phyloP scores from a whole-genome alignment of 2,329 filamentous ascomycete species.

The Xylaria sp. region DNA sequence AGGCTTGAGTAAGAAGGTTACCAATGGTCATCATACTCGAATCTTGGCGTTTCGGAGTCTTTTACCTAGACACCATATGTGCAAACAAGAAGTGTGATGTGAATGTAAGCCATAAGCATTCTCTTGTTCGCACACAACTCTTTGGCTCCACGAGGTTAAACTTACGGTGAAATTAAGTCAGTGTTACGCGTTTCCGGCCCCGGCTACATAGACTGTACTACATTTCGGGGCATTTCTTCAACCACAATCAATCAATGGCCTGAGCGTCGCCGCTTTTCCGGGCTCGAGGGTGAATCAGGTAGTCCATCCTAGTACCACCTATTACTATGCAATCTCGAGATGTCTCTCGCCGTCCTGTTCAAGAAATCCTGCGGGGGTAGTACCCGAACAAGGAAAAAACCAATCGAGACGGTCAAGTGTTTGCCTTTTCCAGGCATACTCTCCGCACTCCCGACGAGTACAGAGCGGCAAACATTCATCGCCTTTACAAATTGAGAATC shows the following conservation, averaged over 20 bases:
- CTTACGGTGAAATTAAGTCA: constrained; percentile 4
- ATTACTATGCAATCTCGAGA: background rate
- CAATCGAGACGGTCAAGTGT: background rate
- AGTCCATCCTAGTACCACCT: background rate
- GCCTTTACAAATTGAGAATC: background rate
- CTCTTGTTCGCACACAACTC: background rate
- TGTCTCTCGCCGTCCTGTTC: background rate
- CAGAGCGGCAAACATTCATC: constrained; percentile 7
- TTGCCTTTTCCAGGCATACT: background rate
- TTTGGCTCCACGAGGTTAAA: background rate
- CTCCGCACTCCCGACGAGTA: constrained; percentile 5
- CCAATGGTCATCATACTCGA: background rate
- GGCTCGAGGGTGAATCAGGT: constrained; percentile 28
- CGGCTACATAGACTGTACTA: constrained; percentile 9
- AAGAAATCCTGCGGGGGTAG: background rate
- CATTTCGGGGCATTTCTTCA: background rate
- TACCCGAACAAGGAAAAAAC: background rate
- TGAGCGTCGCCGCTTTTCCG: constrained; percentile 32
- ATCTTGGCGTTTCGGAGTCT: background rate
- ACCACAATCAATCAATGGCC: constrained; percentile 9
- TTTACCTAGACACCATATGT: background rate
- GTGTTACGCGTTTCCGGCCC: constrained; percentile 5
- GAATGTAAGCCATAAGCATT: background rate
- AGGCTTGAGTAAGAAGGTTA: background rate
- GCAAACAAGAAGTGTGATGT: background rate